These are phyloP conservation scores for Talaromyces marneffei DNA, from an alignment of 2,329 filamentous ascomycete species.

Conservation along the genomic window DNA sequence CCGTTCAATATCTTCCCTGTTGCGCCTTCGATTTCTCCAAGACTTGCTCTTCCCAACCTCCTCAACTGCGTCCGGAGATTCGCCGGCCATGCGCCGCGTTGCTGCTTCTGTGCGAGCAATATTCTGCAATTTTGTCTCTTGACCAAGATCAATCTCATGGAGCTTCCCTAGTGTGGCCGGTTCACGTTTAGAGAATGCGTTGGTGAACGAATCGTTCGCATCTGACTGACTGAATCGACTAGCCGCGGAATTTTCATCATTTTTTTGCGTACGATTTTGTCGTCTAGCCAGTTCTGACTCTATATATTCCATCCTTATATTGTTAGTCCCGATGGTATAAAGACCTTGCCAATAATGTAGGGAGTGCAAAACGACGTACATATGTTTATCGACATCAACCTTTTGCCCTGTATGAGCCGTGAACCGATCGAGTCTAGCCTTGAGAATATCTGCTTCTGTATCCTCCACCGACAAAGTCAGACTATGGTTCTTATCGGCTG, in stretches of 20 bases:
- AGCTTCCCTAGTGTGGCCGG: conserved; percentile 52
- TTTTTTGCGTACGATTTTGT: conserved; percentile 23
- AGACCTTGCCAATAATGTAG: not conserved
- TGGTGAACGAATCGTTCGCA: conserved; percentile 18
- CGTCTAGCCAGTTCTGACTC: conserved; percentile 59
- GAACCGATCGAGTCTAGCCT: conserved; percentile 48
- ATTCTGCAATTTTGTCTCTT: conserved; percentile 40
- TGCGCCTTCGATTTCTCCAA: conserved; percentile 43
- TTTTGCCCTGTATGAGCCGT: conserved; percentile 54
- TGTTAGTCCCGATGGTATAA: conserved; percentile 44
- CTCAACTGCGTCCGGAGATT: conserved; percentile 18
- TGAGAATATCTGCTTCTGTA: conserved; percentile 30
- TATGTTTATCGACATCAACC: conserved; percentile 56
- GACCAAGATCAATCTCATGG: conserved; percentile 52
- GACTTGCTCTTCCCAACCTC: conserved; percentile 38
- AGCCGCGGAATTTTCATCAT: conserved; percentile 16
- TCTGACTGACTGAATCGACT: conserved; percentile 11
- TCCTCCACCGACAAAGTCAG: conserved; percentile 22
- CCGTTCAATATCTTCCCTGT: conserved; percentile 48
- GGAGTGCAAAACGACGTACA: conserved; percentile 46
- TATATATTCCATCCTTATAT: conserved; percentile 62
- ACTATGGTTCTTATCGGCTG: conserved; percentile 20
- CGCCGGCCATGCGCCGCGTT: conserved; percentile 37
- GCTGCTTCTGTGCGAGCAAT: conserved; percentile 41
- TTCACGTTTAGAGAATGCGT: conserved; percentile 32